phyloP scores from a whole-genome alignment of 2,329 filamentous ascomycete species.

The Cladosporium sp. region DNA sequence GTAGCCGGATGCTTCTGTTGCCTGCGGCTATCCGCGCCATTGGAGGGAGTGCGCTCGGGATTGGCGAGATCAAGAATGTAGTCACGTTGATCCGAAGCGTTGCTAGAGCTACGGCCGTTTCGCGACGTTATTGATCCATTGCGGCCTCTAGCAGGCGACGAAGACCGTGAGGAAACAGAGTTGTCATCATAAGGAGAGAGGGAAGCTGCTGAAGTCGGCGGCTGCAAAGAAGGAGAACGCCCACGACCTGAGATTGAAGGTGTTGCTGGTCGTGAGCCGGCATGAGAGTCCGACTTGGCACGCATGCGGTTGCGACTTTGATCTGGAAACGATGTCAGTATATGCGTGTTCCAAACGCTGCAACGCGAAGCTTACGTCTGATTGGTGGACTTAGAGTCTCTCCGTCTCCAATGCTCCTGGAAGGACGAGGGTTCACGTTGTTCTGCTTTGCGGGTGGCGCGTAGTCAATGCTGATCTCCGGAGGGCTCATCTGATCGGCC shows the following conservation, averaged over 20 bases:
- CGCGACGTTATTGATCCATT: slow-evolving; percentile 41
- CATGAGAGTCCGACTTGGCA: slow-evolving; percentile 63
- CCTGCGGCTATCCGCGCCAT: slow-evolving; percentile 67
- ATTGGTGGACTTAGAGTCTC: slow-evolving; percentile 85
- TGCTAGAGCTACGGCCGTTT: slow-evolving; percentile 52
- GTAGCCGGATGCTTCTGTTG: slow-evolving; percentile 97
- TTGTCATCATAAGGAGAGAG: slow-evolving; percentile 48
- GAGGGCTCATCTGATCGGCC: slow-evolving; percentile 79
- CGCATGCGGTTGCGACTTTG: slow-evolving; percentile 57
- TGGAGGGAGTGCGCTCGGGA: slow-evolving; percentile 74
- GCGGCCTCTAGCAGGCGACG: slow-evolving; percentile 47
- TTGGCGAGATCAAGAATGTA: slow-evolving; percentile 91
- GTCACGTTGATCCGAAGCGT: slow-evolving; percentile 61
- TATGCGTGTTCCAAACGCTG: neutral
- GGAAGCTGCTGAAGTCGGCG: slow-evolving; percentile 26
- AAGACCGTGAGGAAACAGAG: slow-evolving; percentile 44
- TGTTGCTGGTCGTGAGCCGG: slow-evolving; percentile 49
- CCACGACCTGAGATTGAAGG: slow-evolving; percentile 40
- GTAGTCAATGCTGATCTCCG: slow-evolving; percentile 91
- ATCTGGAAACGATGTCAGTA: slow-evolving; percentile 21
- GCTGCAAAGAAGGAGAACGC: slow-evolving; percentile 40
- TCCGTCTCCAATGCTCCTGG: slow-evolving; percentile 65
- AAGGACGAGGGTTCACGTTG: slow-evolving; percentile 59
- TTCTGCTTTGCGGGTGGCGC: slow-evolving; percentile 66
- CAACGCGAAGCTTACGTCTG: slow-evolving; percentile 50